Conservation (phyloP, 2,329 filamentous ascomycete species). For the Arthrinium puccinioides region DNA sequence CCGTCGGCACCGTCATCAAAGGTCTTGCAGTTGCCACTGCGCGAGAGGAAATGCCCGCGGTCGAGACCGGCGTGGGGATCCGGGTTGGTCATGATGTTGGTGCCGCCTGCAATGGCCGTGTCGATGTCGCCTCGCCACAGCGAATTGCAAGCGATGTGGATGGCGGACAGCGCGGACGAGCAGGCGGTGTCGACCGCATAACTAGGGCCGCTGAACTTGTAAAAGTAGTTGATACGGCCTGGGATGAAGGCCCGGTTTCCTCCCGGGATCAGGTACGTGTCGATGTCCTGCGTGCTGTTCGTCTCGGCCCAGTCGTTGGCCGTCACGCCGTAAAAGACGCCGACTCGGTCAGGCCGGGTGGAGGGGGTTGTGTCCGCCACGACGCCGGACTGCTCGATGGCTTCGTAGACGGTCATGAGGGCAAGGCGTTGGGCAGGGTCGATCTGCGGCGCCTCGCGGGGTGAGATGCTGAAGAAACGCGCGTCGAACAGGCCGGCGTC, state of each 20-base stretch:
- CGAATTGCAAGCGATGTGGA: slow-evolving; percentile 40
- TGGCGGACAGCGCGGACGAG: slow-evolving; percentile 16
- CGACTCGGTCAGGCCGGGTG: slow-evolving; percentile 10
- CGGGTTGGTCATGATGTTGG: slow-evolving; percentile 58
- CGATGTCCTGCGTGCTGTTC: slow-evolving; percentile 53
- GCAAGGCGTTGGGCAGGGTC: slow-evolving; percentile 60
- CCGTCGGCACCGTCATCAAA: slow-evolving; percentile 38
- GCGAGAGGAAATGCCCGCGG: slow-evolving; percentile 55
- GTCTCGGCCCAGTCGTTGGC: slow-evolving; percentile 48
- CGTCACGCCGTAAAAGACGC: slow-evolving; percentile 13
- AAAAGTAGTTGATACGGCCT: slow-evolving; percentile 29
- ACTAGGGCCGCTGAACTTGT: slow-evolving; percentile 23
- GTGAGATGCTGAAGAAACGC: slow-evolving; percentile 16
- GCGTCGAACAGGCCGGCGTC: slow-evolving; percentile 14
- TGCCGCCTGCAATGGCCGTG: slow-evolving; percentile 55
- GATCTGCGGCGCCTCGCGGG: slow-evolving; percentile 26
- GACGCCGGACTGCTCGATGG: slow-evolving; percentile 52
- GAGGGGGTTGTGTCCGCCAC: slow-evolving; percentile 13
- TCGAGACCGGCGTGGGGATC: slow-evolving; percentile 56
- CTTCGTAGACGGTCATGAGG: slow-evolving; percentile 59
- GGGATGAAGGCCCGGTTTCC: slow-evolving; percentile 25
- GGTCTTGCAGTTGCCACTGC: slow-evolving; percentile 33
- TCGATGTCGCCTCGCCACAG: slow-evolving; percentile 57
- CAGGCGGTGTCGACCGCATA: slow-evolving; percentile 23
- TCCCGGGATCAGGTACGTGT: slow-evolving; percentile 29